Evolutionary conservation across 2,329 filamentous ascomycete genomes (phyloP), one percentile per base, ranked within the genome.

Genomic region (Pseudogymnoascus sp.): DNA sequence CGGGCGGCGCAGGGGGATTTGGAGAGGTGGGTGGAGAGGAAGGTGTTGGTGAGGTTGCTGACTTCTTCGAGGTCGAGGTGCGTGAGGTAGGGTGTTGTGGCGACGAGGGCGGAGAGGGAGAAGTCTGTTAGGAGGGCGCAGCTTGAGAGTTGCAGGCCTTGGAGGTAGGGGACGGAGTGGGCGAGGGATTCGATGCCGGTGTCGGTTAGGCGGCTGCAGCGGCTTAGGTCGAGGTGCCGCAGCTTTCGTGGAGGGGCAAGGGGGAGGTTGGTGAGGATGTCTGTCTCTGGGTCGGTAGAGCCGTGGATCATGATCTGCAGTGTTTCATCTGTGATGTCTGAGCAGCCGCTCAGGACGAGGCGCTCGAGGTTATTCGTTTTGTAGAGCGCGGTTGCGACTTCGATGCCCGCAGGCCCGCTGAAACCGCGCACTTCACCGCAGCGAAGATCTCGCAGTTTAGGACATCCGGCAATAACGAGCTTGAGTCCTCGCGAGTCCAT

Each of bases 41-140:
- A 78, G 3, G 79, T 77, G 72, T 97, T 96, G 17, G 89, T 93
- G 13, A 97, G 78, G 28, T 87, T 81, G 4, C 86, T 82, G 11
- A 97, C 80, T 69, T 97, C 93, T 75, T 99, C 95, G 2, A 97
- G 78, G 68, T 97, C 95, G 44, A 99, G 80, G 72, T 96, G 91
- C 0, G 90, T 93, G 17, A 99, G 82, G 4, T 83, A 81, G 1
- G 91, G 89, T 0, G 89, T 85, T 0, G 90, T 90, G 4, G 86
- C 86, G 2, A 97, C 77, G 19, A 97, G 80, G 1, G 85, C 82
- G 57, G 84, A 83, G 21, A 99, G 79, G 0, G 88, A 87, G 0
- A 81, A 82, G 70, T 97, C 91, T 0, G 86, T 90, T 61, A 97
- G 76, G 11, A 83, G 78, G n/a, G 80, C 80, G 71, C 92, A 93